Evolutionary conservation across 2,329 filamentous ascomycete species (phyloP).

Genomic region (Fusarium sp.): DNA sequence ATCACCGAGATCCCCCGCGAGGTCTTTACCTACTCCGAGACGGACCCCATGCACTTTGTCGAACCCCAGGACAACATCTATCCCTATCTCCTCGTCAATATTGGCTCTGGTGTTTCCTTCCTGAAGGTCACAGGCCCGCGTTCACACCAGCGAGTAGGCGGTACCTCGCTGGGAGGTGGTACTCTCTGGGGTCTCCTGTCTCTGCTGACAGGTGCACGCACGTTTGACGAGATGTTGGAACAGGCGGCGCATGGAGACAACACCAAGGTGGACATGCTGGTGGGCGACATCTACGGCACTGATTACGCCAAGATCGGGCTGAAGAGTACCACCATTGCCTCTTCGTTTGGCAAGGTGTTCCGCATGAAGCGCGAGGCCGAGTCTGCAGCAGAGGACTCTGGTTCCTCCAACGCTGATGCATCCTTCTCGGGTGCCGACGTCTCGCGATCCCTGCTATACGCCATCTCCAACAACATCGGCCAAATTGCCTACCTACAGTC

Average conservation of each 20-base stretch:
- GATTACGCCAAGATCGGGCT: slow-evolving; percentile 97
- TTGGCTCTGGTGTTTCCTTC: slow-evolving; percentile 96
- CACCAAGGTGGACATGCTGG: slow-evolving; percentile 91
- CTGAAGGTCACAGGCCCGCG: slow-evolving; percentile 94
- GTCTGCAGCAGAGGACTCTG: slow-evolving; percentile 79
- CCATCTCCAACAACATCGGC: slow-evolving; percentile 97
- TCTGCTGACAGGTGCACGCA: slow-evolving; percentile 89
- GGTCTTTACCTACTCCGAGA: slow-evolving; percentile 96
- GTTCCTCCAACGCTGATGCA: slow-evolving; percentile 61
- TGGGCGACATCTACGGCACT: slow-evolving; percentile 96
- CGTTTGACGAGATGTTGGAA: slow-evolving; percentile 97
- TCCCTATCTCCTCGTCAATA: slow-evolving; percentile 97
- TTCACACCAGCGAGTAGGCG: slow-evolving; percentile 90
- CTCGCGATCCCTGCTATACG: slow-evolving; percentile 90
- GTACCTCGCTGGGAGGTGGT: slow-evolving; percentile 94
- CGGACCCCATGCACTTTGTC: slow-evolving; percentile 90
- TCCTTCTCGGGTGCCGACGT: slow-evolving; percentile 85
- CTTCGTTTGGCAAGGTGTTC: slow-evolving; percentile 96
- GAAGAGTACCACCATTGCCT: slow-evolving; percentile 95
- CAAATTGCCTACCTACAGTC: slow-evolving; percentile 98
- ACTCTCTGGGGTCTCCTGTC: slow-evolving; percentile 96
- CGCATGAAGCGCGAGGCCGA: slow-evolving; percentile 90
- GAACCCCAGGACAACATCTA: slow-evolving; percentile 85
- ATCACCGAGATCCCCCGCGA: slow-evolving; percentile 97
- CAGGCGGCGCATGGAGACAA: slow-evolving; percentile 95